Conservation (phyloP, 305 asterid genomes). For the Nicotiana rustica region DNA sequence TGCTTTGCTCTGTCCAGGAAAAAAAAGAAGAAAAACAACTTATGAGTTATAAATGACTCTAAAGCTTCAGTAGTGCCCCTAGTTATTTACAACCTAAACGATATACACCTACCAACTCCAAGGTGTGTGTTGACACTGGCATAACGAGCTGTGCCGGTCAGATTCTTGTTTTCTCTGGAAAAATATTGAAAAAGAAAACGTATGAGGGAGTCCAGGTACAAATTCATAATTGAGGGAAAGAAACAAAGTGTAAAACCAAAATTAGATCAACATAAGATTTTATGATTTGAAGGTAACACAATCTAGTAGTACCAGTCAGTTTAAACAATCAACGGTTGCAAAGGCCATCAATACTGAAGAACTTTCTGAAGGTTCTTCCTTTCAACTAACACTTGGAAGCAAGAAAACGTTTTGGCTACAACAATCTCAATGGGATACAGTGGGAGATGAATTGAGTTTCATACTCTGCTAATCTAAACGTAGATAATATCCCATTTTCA, state of each 20-base stretch:
- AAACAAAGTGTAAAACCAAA: constrained; percentile 18
- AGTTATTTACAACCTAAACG: background rate
- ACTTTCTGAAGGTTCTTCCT: background rate
- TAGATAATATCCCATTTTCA: background rate
- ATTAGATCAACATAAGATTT: background rate
- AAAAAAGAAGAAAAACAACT: constrained; percentile 31
- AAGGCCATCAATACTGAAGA: constrained; percentile 24
- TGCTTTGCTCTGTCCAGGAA: constrained; percentile 68
- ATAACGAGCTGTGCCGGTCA: constrained; percentile 82
- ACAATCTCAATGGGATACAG: background rate
- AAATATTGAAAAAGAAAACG: background rate
- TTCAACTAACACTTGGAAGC: background rate
- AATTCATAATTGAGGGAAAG: constrained; percentile 2
- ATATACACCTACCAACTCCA: constrained; percentile 70
- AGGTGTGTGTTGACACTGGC: constrained; percentile 80
- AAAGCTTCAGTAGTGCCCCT: constrained; percentile 10
- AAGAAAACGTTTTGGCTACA: background rate
- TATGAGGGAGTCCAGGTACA: background rate
- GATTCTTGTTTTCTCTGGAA: constrained; percentile 80
- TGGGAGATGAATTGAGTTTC: background rate
- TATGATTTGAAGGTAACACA: background rate
- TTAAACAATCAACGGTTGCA: background rate
- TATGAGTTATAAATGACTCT: background rate
- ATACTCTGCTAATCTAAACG: background rate
- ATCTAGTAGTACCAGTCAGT: background rate